Evolutionary conservation across 768 basidiomycete genomes (phyloP).

Genomic region (Ramaria sp.): DNA sequence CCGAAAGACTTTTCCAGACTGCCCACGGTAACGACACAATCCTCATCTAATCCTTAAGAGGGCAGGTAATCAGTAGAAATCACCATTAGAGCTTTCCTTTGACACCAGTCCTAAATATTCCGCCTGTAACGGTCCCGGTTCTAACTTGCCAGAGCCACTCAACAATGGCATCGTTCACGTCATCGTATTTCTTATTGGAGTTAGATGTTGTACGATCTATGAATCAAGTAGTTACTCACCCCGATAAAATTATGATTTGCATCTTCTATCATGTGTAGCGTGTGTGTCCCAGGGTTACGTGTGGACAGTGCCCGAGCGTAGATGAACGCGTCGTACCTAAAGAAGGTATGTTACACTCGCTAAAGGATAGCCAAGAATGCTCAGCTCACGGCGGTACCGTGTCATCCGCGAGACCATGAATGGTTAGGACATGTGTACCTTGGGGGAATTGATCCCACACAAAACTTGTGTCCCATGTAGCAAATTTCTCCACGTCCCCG

Average conservation of each 20-base stretch:
- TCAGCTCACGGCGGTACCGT: constrained; percentile 57
- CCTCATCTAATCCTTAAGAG: neutral
- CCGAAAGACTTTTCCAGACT: neutral
- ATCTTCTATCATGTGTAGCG: constrained; percentile 54
- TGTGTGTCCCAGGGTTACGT: constrained; percentile 58
- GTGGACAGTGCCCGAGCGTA: constrained; percentile 50
- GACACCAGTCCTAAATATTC: constrained; percentile 50
- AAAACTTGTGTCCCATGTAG: constrained; percentile 51
- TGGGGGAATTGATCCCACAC: constrained; percentile 62
- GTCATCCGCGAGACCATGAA: constrained; percentile 65
- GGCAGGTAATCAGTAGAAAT: neutral
- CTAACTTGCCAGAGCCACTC: constrained; percentile 51
- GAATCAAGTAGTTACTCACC: constrained; percentile 19
- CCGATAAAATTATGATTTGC: constrained; percentile 75
- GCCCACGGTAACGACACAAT: neutral
- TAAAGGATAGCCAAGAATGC: neutral
- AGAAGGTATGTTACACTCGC: neutral
- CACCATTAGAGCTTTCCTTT: constrained; percentile 32
- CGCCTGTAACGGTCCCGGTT: constrained; percentile 41
- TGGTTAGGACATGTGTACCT: constrained; percentile 52
- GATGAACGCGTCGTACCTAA: constrained; percentile 64
- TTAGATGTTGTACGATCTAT: neutral
- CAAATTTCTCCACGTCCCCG: constrained; percentile 50
- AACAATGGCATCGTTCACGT: constrained; percentile 55
- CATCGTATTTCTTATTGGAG: constrained; percentile 41